Percentiles rank a stretch among this genome's conserved stretches.
phyloP scores from a whole-genome alignment of 805 yeast genomes.

The Wickerhamiella parazyma region DNA sequence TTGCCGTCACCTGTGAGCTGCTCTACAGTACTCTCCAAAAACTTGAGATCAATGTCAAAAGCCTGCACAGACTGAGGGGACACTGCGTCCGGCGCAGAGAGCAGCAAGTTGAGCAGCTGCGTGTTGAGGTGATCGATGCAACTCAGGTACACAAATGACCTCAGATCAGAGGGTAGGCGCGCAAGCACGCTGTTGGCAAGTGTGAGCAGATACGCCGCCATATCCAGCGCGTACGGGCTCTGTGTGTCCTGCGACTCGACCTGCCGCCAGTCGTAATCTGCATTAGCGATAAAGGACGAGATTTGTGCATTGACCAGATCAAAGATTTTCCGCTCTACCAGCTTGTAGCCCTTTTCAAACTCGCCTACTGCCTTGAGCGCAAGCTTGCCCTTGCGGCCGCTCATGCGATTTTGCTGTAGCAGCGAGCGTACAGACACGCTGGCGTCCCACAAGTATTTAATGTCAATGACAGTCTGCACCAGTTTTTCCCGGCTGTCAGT shows the following conservation, averaged over 20 bases:
- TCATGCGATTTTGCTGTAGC: constrained; percentile 28
- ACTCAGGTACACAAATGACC: constrained; percentile 67
- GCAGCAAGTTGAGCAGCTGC: constrained; percentile 47
- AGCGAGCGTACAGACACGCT: constrained; percentile 44
- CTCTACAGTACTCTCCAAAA: constrained; percentile 43
- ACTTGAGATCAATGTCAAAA: constrained; percentile 67
- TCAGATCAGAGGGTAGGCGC: constrained; percentile 63
- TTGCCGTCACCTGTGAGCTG: constrained; percentile 21
- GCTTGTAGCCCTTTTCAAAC: constrained; percentile 46
- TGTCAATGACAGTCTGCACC: constrained; percentile 75
- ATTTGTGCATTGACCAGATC: constrained; percentile 71
- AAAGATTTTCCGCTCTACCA: constrained; percentile 70
- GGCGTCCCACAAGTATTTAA: constrained; percentile 74
- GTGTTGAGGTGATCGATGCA: constrained; percentile 76
- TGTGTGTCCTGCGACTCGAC: constrained; percentile 38
- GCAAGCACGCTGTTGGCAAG: constrained; percentile 75
- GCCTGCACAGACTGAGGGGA: constrained; percentile 52
- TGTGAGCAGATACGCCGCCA: constrained; percentile 73
- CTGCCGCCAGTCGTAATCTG: constrained; percentile 68
- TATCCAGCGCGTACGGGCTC: constrained; percentile 60
- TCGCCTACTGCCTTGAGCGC: constrained; percentile 39
- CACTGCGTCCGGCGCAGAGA: constrained; percentile 37
- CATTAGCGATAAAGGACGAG: constrained; percentile 65
- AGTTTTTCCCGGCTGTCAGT: constrained; percentile 77
- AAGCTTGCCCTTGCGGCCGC: constrained; percentile 29